These are phyloP conservation scores for Tetrapisispora taiwanensis DNA, from an alignment of 805 yeast species.

Conservation along the genomic window DNA sequence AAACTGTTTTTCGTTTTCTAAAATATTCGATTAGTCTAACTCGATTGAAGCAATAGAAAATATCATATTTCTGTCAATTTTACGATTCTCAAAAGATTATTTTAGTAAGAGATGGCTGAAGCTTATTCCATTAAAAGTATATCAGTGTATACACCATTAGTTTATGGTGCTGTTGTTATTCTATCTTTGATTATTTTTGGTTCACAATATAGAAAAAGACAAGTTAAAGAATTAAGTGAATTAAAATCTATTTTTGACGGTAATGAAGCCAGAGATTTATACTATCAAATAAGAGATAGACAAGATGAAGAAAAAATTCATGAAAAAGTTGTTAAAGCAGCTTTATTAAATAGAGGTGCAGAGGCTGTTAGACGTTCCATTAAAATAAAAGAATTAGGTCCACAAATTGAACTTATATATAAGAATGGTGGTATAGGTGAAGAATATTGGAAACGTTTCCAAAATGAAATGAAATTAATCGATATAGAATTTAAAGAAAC, in stretches of 20 bases:
- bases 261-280: constrained; percentile 56
- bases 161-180: constrained; percentile 62
- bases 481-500: constrained; percentile 74
- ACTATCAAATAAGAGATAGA: constrained; percentile 41
- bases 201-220: constrained; percentile 52
- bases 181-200: constrained; percentile 62
- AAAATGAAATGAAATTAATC: constrained; percentile 64
- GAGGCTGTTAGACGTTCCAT: constrained; percentile 80
- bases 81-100: no score
- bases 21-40: no score
- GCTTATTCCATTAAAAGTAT: constrained; percentile 21
- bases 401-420: constrained; percentile 58
- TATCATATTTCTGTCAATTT: no score
- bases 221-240: constrained; percentile 38
- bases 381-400: constrained; percentile 70
- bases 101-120: neutral
- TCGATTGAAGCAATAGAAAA: no score
- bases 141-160: constrained; percentile 54
- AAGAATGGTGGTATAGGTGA: constrained; percentile 90
- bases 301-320: constrained; percentile 43
- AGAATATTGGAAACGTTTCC: constrained; percentile 70
- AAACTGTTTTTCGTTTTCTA: no score
- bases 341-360: constrained; percentile 61
- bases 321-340: constrained; percentile 66
- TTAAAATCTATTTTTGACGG: constrained; percentile 67